Evolutionary conservation across 768 basidiomycete species (phyloP), one percentile per base, ranked within the genome.

Genomic region (Stropharia rugosoannulata): DNA sequence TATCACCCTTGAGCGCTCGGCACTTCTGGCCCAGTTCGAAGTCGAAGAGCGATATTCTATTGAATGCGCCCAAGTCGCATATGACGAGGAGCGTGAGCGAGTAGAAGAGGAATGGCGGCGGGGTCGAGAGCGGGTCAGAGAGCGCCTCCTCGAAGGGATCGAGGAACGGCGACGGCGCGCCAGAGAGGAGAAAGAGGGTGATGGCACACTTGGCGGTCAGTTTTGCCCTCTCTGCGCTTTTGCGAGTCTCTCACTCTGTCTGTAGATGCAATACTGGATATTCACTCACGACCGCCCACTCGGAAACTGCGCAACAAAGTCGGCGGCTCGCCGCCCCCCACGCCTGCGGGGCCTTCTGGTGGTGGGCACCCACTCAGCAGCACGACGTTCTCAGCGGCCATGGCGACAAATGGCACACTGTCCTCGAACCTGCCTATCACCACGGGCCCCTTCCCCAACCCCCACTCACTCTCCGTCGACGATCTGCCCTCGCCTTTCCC

Each of bases 401-500:
- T 36, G 16, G 35, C 68, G 18, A 62, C 73, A 11, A 81, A 79
- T 58, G 78, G 77, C 22, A 73, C 44, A 10, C 61, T 59, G 61
- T 64, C 42, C 47, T 66, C 56, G 56, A 74, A 73, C 43, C 77
- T 87, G 0, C 83, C 88, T 16, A 82, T 89, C 62, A 85, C 87
- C 0, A 77, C 83, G 1, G 86, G 84, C 0, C 87, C 85, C 0
- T 82, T 90, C 67, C 78, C 82, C 37, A 93, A 92, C 66, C 91
- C 91, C 2, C 89, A 91, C 65, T 93, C 92, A 5, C 85, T 93
- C 44, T 81, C 89, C 3, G 87, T 93, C 39, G 92, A 94, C 60
- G 92, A 93, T 64, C 80, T 94, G 37, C 89, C 91, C 3, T 93
- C 92, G 0, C 89, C 89, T 10, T 93, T 91, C 76, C 89, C 90